These are phyloP conservation scores for Scenedesmus sp. DNA, from an alignment of 163 green algal genomes.

Conservation along the genomic window DNA sequence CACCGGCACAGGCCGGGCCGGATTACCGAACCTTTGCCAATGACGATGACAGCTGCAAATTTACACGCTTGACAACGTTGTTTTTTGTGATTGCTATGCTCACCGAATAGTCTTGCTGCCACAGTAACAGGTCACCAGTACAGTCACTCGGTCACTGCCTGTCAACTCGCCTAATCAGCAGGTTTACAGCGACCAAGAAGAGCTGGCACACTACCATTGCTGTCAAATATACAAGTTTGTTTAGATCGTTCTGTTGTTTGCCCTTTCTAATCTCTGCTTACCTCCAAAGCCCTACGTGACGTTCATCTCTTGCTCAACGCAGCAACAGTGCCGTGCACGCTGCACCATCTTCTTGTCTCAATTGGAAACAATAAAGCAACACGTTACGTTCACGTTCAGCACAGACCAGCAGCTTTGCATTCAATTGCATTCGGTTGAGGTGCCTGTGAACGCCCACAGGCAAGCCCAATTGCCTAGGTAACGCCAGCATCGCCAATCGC, in stretches of 20 bases:
- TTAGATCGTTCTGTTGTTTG: not conserved
- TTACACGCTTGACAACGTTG: no score
- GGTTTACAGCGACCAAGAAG: not conserved
- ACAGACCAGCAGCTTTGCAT: not conserved
- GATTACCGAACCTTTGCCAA: no score
- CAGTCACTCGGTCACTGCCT: not conserved
- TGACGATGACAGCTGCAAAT: no score
- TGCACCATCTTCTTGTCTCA: not conserved
- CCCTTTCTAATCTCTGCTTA: not conserved
- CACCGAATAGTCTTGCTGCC: not conserved
- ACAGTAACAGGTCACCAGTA: not conserved
- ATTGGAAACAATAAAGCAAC: not conserved
- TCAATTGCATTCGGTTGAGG: not conserved
- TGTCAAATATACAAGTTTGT: not conserved
- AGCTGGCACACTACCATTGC: not conserved
- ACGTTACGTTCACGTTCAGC: not conserved
- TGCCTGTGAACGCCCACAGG: not conserved
- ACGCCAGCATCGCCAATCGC: not conserved
- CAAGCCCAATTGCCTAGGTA: not conserved
- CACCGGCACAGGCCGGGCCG: no score
- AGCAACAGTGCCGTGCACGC: not conserved
- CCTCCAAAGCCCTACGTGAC: not conserved
- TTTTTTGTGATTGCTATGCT: no score
- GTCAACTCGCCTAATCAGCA: constrained; percentile 1
- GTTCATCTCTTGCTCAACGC: not conserved